Evolutionary conservation across 2,329 filamentous ascomycete genomes (phyloP), one percentile per base, ranked within the genome.

Genomic region (Colletotrichum orchidophilum): DNA sequence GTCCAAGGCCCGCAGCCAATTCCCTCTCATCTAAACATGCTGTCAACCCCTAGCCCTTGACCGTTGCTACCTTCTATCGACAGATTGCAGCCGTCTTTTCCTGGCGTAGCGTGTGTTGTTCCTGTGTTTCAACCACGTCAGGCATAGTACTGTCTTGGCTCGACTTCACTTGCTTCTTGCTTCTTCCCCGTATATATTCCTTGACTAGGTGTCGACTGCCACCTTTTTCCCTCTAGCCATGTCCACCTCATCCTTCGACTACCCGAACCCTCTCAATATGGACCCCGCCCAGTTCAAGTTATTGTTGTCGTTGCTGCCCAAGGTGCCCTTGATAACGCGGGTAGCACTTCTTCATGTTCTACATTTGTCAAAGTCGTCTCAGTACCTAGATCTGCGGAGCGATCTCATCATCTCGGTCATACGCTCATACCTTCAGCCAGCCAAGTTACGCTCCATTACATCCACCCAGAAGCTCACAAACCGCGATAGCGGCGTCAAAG

Each of bases 311-410:
- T 72, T 89, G n/a, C 73, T 90, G 29, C 86, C 89, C 11, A 85
- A 87, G 73, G 76, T 93, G 2, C 92, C 92, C 0, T 82, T 91
- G 11, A 83, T 93, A 9, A 77, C 88, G n/a, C 90, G 89, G 73
- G 87, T 91, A 1, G 85, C 90, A 2, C 72, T 93, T 13, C 82
- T 87, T 58, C 92, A 95, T 76, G 77, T 91, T 2, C 84, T 97
- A 8, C 88, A 87, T 31, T 81, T 93, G 50, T 94, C 95, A 0
- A 86, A 91, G 39, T 91, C 90, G 8, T 89, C 92, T 5, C 88
- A 90, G 57, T 94, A 96, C 83, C 91, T 96, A 82, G 93, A 97
- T 78, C 83, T 97, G 4, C 88, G 88, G 62, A 96, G 92, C 15
- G 92, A 93, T 67, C 78, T 98, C 65, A 91, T 87, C 1, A 86